A percentile compares a stretch with the other conserved stretches of the same genome.
phyloP scores from a whole-genome alignment of 805 yeast genomes.

The Nakazawaea ambrosiae region DNA sequence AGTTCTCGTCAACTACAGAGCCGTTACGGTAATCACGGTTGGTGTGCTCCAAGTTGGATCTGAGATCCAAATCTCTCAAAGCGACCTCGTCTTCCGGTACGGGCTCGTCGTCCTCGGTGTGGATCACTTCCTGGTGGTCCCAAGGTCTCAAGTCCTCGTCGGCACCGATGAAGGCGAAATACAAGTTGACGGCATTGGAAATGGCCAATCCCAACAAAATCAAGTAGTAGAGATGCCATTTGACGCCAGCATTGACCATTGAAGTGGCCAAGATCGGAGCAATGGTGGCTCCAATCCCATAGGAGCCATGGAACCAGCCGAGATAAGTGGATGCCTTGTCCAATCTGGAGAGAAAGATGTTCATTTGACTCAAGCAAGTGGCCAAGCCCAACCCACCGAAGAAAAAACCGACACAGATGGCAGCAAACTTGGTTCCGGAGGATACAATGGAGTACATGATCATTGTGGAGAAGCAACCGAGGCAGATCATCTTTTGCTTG shows the following conservation, averaged over 20 bases:
- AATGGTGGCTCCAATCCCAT: conserved; percentile 67
- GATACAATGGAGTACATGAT: conserved; percentile 39
- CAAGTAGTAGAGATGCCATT: conserved; percentile 50
- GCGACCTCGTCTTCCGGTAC: conserved; percentile 12
- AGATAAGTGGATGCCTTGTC: conserved; percentile 49
- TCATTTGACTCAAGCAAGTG: conserved; percentile 39
- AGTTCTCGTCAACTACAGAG: neutral
- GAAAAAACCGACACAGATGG: conserved; percentile 42
- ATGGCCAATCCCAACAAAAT: conserved; percentile 36
- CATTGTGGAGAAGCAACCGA: conserved; percentile 30
- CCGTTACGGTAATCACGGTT: neutral
- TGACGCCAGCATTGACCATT: conserved; percentile 39
- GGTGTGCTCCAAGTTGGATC: conserved; percentile 3
- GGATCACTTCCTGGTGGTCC: conserved; percentile 22
- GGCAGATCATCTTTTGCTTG: conserved; percentile 28
- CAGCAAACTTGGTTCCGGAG: conserved; percentile 42
- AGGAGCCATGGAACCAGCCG: conserved; percentile 60
- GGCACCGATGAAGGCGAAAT: conserved; percentile 40
- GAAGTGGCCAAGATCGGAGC: conserved; percentile 61
- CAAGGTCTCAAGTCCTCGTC: conserved; percentile 36
- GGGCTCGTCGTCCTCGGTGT: conserved; percentile 1
- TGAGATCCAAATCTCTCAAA: conserved; percentile 13
- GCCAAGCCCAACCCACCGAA: conserved; percentile 57
- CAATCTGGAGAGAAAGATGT: conserved; percentile 42
- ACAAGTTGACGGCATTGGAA: conserved; percentile 26